Percentiles rank a stretch among this genome's conserved stretches.
Conservation (phyloP, 1,284 basidiomycete genomes). For the Malassezia dermatis region DNA sequence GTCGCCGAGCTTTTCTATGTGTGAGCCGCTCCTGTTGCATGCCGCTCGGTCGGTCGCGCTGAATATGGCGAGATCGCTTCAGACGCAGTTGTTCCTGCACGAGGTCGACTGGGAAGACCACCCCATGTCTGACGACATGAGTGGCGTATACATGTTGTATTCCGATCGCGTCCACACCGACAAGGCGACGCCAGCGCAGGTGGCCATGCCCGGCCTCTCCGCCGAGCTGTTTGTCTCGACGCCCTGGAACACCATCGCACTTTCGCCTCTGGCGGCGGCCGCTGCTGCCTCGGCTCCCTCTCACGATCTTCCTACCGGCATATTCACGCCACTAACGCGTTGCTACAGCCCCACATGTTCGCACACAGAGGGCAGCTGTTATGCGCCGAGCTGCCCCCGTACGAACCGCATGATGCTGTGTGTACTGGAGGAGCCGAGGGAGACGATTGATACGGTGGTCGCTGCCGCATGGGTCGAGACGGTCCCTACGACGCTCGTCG, state of each 20-base stretch:
- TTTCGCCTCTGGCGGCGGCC: constrained; percentile 9
- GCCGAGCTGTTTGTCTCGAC: constrained; percentile 6
- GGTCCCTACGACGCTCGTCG: constrained; percentile 60
- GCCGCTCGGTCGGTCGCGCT: constrained; percentile 63
- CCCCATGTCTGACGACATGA: constrained; percentile 73
- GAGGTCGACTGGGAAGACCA: constrained; percentile 91
- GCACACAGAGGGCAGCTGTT: constrained; percentile 37
- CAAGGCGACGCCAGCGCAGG: constrained; percentile 1
- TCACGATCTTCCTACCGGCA: constrained; percentile 73
- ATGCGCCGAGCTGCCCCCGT: constrained; percentile 27
- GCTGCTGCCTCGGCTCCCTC: constrained; percentile 51
- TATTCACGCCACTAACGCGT: constrained; percentile 89
- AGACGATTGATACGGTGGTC: not conserved
- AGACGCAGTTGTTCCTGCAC: constrained; percentile 86
- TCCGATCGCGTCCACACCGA: constrained; percentile 55
- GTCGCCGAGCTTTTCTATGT: constrained; percentile 10
- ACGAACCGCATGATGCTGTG: constrained; percentile 4
- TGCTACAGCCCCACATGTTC: constrained; percentile 95
- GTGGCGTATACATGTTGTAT: constrained; percentile 91
- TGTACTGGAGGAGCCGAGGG: not conserved
- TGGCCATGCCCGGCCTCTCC: not conserved
- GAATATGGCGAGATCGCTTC: constrained; percentile 73
- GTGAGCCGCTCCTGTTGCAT: constrained; percentile 1
- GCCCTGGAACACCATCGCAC: not conserved
- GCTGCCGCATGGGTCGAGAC: constrained; percentile 61